These are phyloP conservation scores for Xylaria sp. DNA, from an alignment of 2,329 filamentous ascomycete genomes.

Conservation along the genomic window DNA sequence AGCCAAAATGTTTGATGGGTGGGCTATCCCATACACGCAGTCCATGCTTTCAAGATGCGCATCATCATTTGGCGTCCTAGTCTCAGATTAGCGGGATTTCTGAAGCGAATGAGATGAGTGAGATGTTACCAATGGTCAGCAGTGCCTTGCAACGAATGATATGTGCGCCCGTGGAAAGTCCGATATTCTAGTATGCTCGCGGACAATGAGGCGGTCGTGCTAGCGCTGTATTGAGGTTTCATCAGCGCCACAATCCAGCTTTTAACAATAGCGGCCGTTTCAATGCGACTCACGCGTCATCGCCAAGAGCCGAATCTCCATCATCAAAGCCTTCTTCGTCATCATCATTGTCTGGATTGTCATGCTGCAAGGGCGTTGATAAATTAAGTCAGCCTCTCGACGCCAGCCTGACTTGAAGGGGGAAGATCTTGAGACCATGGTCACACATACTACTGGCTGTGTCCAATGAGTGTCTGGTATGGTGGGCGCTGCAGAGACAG, in stretches of 20 bases:
- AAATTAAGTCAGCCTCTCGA: slow-evolving; percentile 28
- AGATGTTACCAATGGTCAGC: slow-evolving; percentile 45
- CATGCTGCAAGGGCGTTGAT: slow-evolving; percentile 28
- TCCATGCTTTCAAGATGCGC: slow-evolving; percentile 39
- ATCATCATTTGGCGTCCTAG: slow-evolving; percentile 40
- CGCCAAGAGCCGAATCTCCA: slow-evolving; percentile 45
- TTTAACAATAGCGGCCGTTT: slow-evolving; percentile 7
- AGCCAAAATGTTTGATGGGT: neutral
- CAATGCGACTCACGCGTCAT: slow-evolving; percentile 43
- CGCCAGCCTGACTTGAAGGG: neutral
- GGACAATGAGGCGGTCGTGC: slow-evolving; percentile 45
- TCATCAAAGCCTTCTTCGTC: slow-evolving; percentile 34
- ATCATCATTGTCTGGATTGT: slow-evolving; percentile 38
- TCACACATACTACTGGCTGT: slow-evolving; percentile 31
- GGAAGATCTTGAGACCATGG: neutral
- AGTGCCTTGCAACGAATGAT: slow-evolving; percentile 44
- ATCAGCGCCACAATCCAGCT: slow-evolving; percentile 21
- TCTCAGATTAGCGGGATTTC: slow-evolving; percentile 16
- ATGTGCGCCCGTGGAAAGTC: slow-evolving; percentile 48
- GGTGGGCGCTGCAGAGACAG: slow-evolving; percentile 26
- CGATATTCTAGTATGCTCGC: slow-evolving; percentile 49
- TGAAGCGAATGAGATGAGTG: slow-evolving; percentile 25
- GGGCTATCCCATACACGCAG: slow-evolving; percentile 28
- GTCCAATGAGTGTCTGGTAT: slow-evolving; percentile 37
- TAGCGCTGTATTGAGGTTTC: slow-evolving; percentile 33